Evolutionary conservation across 345 rosid species (phyloP).

Genomic region (Gossypium turneri): DNA sequence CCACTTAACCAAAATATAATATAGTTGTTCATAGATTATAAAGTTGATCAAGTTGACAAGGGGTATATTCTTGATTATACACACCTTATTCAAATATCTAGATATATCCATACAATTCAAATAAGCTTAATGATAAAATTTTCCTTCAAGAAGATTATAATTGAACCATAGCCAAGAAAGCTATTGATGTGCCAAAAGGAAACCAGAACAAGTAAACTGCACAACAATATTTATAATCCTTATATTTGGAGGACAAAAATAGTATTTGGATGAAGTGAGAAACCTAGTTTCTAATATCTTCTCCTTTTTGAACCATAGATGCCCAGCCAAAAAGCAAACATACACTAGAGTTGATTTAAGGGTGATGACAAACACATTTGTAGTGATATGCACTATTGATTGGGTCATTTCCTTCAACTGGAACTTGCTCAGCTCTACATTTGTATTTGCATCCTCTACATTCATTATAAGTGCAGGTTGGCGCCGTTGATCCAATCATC

Average conservation of each 20-base stretch:
- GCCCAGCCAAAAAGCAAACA: constrained; percentile 2
- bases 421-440: constrained; percentile 95
- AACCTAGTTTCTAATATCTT: neutral
- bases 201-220: constrained; percentile 1
- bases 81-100: neutral
- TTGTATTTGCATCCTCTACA: constrained; percentile 95
- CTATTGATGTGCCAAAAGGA: neutral
- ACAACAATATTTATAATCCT: no score
- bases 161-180: neutral
- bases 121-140: neutral
- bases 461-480: constrained; percentile 86
- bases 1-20: neutral
- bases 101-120: neutral
- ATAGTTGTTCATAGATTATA: neutral
- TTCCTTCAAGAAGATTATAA: neutral
- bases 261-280: constrained; percentile 5
- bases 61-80: neutral
- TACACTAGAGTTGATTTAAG: neutral
- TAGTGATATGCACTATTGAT: constrained; percentile 85
- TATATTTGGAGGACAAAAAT: neutral
- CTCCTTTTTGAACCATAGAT: constrained; percentile 3
- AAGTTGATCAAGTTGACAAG: neutral
- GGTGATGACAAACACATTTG: constrained; percentile 85
- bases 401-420: constrained; percentile 93
- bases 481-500: constrained; percentile 95